Evolutionary conservation across 768 basidiomycete genomes (phyloP).

Genomic region (Krasilnikovozyma curviuscula): DNA sequence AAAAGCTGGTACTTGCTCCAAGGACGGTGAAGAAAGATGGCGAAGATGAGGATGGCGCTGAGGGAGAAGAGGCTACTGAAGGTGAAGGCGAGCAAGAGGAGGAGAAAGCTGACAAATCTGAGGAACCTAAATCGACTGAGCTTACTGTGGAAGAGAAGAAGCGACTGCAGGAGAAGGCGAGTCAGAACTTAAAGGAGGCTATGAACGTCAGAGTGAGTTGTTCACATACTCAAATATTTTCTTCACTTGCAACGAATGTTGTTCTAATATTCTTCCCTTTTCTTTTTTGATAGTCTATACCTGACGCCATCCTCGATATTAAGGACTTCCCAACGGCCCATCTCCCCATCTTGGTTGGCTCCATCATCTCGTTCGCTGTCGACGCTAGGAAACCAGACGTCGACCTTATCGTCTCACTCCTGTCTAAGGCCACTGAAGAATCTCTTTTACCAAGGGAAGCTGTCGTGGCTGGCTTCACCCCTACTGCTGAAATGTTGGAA

Average conservation of each 20-base stretch:
- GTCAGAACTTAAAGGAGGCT: conserved; percentile 65
- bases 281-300: conserved; percentile 25
- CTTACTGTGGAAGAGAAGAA: conserved; percentile 9
- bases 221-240: not conserved
- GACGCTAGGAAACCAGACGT: conserved; percentile 63
- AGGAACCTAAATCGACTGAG: conserved; percentile 21
- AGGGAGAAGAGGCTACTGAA: conserved; percentile 34
- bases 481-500: conserved; percentile 54
- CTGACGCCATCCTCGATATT: conserved; percentile 75
- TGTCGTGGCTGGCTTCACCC: conserved; percentile 35
- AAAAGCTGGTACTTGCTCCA: conserved; percentile 53
- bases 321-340: conserved; percentile 45
- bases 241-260: not conserved
- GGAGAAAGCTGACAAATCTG: conserved; percentile 23
- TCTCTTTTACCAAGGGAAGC: conserved; percentile 38
- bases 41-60: conserved; percentile 24
- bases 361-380: conserved; percentile 51
- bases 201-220: conserved; percentile 42
- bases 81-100: conserved; percentile 31
- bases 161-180: conserved; percentile 46
- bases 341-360: conserved; percentile 49
- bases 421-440: conserved; percentile 43
- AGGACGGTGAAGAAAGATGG: conserved; percentile 48
- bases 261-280: not conserved
- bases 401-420: conserved; percentile 54